These are phyloP conservation scores for Limtongia smithiae DNA, from an alignment of 805 yeast genomes.

Conservation along the genomic window DNA sequence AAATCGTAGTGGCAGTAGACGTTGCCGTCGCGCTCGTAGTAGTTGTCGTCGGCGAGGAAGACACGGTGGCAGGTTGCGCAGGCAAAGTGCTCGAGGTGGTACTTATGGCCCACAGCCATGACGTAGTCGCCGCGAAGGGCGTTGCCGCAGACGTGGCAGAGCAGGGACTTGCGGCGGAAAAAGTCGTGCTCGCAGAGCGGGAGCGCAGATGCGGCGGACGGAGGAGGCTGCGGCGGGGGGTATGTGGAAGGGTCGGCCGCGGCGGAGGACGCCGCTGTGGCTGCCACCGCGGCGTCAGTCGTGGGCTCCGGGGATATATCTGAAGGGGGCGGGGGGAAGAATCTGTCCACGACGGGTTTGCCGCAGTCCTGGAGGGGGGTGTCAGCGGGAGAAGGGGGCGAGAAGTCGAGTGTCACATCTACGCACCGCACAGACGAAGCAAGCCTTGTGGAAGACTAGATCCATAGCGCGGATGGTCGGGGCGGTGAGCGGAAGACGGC, in stretches of 20 bases:
- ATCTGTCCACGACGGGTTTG: slow-evolving; percentile 74
- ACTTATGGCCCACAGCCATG: slow-evolving; percentile 86
- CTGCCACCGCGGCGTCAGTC: too few species aligned
- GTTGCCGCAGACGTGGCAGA: slow-evolving; percentile 81
- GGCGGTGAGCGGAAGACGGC: slow-evolving; percentile 12
- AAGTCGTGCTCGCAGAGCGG: slow-evolving; percentile 90
- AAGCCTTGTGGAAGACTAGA: slow-evolving; percentile 20
- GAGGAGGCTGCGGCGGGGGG: slow-evolving; percentile 40
- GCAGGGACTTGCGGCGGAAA: slow-evolving; percentile 74
- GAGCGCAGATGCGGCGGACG: slow-evolving; percentile 33
- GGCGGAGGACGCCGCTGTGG: slow-evolving; percentile 67
- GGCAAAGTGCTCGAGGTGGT: slow-evolving; percentile 92
- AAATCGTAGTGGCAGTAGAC: slow-evolving; percentile 92
- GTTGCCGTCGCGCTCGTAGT: slow-evolving; percentile 77
- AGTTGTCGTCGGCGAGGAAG: slow-evolving; percentile 87
- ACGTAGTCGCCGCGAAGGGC: slow-evolving; percentile 91
- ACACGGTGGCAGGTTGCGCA: slow-evolving; percentile 82
- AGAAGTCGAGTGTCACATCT: background rate
- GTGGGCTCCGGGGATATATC: too few species aligned
- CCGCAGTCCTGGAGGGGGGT: slow-evolving; percentile 57
- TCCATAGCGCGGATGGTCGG: slow-evolving; percentile 26
- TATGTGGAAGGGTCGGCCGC: slow-evolving; percentile 82
- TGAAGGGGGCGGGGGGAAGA: slow-evolving; percentile 68
- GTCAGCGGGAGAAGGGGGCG: background rate
- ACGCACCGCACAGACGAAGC: slow-evolving; percentile 29